Base-by-base conservation (phyloP, 202 grass and related monocot species). In the Panicum hallii region DNA sequence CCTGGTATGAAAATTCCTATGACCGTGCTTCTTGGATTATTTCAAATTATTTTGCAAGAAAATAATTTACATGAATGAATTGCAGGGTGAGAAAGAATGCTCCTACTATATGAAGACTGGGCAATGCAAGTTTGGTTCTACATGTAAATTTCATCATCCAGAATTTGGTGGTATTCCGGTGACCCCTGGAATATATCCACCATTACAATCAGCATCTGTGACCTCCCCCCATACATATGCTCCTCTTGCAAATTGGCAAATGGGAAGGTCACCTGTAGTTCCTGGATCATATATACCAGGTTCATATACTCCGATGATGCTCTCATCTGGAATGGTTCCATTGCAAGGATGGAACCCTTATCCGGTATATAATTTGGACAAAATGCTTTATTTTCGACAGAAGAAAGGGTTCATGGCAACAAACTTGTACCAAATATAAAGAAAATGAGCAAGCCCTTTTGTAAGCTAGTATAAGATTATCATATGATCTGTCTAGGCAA, bases 21-120 rank as follows among this genome's bases (percentile, higher is more conserved):
- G 19, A 48, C 38, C 20, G 52, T 70, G 14, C 54, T 84, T 85
- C 46, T 53, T 83, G 28, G 71, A 15, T 80, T 22, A n/a, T n/a
- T 38, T 55, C 26, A 7, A 68, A 23, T 4, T 63, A n/a, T 73
- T 74, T 46, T 30, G 52, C 30, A 69, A 22, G 26, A 66, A 56
- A 12, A 38, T 67, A 77, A 60, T 84, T 82, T 81, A 64, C 75
- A 73, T 74, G 8, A 66, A 82, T 67, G 43, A 89, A 69, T 50
- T 87, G 84, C 84, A 99, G 97, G 93, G 97, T 49, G 97, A 97
- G 90, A 99, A 97, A 91, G 97, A 97, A 67, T 99, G 93, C 82
- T 90, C 90, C 88, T 99, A 94, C 87, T 99, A 99, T 71, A 87
- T 96, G 88, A 99, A 96, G 89, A 99, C 97, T 28, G 97, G 91